Percentiles rank a stretch among this genome's conserved stretches.
These are phyloP conservation scores for Pyronema domesticum DNA, from an alignment of 495 filamentous ascomycete species.

Conservation along the genomic window DNA sequence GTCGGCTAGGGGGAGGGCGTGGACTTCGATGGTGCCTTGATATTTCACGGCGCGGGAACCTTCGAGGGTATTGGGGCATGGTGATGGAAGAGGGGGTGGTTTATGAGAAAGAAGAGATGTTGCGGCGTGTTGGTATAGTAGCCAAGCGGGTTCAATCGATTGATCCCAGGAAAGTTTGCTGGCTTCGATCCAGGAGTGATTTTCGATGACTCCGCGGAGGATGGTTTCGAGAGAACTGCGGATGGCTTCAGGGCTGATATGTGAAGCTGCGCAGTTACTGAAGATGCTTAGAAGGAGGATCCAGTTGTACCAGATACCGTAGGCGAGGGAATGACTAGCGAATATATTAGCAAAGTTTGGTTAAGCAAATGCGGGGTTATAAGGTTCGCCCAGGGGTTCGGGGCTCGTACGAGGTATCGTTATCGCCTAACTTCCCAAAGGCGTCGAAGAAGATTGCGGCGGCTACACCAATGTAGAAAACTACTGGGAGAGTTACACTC, in stretches of 20 bases:
- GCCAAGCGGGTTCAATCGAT: background rate
- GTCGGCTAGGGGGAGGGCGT: conserved; percentile 9
- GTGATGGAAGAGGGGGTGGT: background rate
- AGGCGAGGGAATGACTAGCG: conserved; percentile 21
- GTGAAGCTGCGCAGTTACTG: conserved; percentile 22
- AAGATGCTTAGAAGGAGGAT: conserved; percentile 21
- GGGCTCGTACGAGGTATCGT: conserved; percentile 20
- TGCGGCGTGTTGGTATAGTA: background rate
- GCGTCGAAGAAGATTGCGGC: conserved; percentile 24
- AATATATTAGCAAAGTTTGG: background rate
- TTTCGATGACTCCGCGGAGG: conserved; percentile 17
- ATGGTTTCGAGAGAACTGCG: conserved; percentile 16
- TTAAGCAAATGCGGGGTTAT: no score
- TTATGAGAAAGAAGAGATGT: background rate
- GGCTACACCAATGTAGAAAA: conserved; percentile 20
- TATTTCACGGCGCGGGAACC: background rate
- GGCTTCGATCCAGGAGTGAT: conserved; percentile 2
- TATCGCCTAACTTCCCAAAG: conserved; percentile 21
- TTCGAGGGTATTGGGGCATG: background rate
- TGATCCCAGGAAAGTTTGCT: conserved; percentile 15
- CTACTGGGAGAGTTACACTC: conserved; percentile 19
- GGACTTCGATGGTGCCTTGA: background rate
- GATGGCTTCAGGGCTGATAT: conserved; percentile 20
- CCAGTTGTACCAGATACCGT: conserved; percentile 25
- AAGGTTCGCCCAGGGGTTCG: no score